Conservation (phyloP, 2,329 filamentous ascomycete species). For the Cladosporium cucumerinum region DNA sequence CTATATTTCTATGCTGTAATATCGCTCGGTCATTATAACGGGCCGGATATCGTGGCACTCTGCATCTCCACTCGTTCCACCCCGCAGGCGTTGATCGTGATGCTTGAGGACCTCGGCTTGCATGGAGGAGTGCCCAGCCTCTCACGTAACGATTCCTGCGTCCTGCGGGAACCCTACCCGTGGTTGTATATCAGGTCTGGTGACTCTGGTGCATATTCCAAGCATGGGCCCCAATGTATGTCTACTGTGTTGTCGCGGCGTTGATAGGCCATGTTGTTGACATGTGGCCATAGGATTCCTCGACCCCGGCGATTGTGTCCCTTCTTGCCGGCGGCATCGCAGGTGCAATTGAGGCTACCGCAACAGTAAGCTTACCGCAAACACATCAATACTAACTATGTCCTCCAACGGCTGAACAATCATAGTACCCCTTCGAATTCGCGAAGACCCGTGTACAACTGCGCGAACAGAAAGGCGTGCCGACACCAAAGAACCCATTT, state of each 20-base stretch:
- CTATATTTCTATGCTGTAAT: background rate
- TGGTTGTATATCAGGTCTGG: background rate
- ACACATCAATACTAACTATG: background rate
- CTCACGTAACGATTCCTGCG: background rate
- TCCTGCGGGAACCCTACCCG: background rate
- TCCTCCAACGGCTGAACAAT: background rate
- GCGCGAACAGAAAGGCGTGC: conserved; percentile 42
- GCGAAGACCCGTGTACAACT: conserved; percentile 64
- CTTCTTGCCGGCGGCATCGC: conserved; percentile 36
- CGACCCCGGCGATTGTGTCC: conserved; percentile 34
- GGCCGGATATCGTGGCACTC: background rate
- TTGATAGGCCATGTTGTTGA: background rate
- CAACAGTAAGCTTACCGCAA: conserved; percentile 25
- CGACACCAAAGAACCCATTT: conserved; percentile 56
- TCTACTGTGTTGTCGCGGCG: background rate
- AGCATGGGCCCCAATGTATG: conserved; percentile 12
- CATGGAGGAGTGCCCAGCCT: background rate
- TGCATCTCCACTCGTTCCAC: background rate
- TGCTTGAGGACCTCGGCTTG: conserved; percentile 8
- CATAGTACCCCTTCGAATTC: conserved; percentile 62
- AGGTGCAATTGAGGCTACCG: conserved; percentile 34
- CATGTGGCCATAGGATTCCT: conserved; percentile 18
- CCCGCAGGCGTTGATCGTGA: background rate
- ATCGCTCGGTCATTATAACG: background rate
- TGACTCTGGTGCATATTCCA: background rate